Conservation (phyloP, 768 basidiomycete species). For the Lactifluus echinatus region DNA sequence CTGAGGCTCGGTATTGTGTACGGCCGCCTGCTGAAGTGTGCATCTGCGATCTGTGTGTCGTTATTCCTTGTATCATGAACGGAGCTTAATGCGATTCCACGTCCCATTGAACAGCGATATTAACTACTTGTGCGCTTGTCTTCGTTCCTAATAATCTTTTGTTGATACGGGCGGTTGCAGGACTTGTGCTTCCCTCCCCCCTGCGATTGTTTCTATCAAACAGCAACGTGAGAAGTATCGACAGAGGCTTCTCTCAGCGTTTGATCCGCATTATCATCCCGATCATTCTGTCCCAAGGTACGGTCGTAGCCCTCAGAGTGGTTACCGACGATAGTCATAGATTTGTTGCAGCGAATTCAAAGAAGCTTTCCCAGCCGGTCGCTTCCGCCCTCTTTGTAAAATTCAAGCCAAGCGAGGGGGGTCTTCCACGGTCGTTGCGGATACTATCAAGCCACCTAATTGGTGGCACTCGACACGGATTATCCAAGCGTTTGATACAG, state of each 20-base stretch:
- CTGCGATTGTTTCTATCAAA: constrained; percentile 64
- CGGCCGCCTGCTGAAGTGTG: constrained; percentile 74
- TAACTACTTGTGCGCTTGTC: constrained; percentile 56
- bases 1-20: constrained; percentile 74
- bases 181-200: constrained; percentile 73
- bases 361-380: constrained; percentile 87
- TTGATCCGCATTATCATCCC: constrained; percentile 83
- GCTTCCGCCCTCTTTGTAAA: constrained; percentile 86
- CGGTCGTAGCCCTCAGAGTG: background rate
- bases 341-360: constrained; percentile 67
- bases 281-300: constrained; percentile 76
- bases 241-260: constrained; percentile 63
- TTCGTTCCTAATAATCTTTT: constrained; percentile 9
- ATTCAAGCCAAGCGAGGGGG: constrained; percentile 79
- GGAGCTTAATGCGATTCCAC: background rate
- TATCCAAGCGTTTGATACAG: constrained; percentile 82
- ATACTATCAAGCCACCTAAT: constrained; percentile 80
- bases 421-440: constrained; percentile 74
- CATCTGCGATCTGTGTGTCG: constrained; percentile 70
- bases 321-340: background rate
- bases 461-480: constrained; percentile 95
- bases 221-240: constrained; percentile 77
- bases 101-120: constrained; percentile 49
- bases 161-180: constrained; percentile 28
- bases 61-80: background rate